Conservation (phyloP, 768 basidiomycete genomes). For the Guyanaporus albipodus region DNA sequence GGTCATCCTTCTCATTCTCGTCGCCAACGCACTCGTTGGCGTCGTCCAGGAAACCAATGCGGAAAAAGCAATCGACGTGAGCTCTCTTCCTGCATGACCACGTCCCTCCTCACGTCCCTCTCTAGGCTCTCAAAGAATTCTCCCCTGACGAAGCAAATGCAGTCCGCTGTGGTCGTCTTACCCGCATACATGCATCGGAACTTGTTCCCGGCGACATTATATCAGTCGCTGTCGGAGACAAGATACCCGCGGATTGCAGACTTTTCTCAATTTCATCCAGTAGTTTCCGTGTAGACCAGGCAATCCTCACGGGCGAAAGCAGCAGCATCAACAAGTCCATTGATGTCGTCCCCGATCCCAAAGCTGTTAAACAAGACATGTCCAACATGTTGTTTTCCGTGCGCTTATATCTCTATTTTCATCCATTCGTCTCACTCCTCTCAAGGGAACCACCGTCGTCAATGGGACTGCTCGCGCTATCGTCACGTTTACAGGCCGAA, state of each 20-base stretch:
- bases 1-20: conserved; percentile 92
- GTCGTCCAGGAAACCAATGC: conserved; percentile 97
- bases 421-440: not conserved
- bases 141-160: conserved; percentile 96
- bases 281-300: conserved; percentile 93
- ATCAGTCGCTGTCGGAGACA: conserved; percentile 88
- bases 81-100: conserved; percentile 30
- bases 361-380: conserved; percentile 98
- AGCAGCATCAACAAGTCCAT: conserved; percentile 80
- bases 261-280: conserved; percentile 87
- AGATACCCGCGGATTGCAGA: conserved; percentile 92
- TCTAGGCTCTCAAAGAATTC: conserved; percentile 91
- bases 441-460: conserved; percentile 90
- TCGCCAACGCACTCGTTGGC: conserved; percentile 96
- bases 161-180: conserved; percentile 63
- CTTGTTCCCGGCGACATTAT: conserved; percentile 96
- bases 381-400: conserved; percentile 94
- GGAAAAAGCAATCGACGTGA: conserved; percentile 94
- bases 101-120: not conserved
- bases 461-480: conserved; percentile 87
- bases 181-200: conserved; percentile 77
- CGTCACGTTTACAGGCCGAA: conserved; percentile 80
- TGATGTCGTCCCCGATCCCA: conserved; percentile 61
- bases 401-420: conserved; percentile 4
- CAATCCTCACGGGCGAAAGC: conserved; percentile 94